Conservation (phyloP, 2,329 filamentous ascomycete species). For the Coniochaeta sp. region DNA sequence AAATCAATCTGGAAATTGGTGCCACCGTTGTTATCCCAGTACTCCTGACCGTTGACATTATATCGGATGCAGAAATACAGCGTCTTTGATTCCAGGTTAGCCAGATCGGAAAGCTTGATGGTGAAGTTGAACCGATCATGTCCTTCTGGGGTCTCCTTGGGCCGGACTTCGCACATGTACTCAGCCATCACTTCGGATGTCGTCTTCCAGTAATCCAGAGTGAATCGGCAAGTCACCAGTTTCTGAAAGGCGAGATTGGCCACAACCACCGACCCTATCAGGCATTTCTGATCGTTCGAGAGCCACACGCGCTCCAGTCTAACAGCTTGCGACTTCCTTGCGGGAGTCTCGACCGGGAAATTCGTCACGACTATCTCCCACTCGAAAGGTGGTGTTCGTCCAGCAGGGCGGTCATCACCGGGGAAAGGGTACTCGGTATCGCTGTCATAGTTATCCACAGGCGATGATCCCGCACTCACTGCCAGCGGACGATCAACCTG, state of each 20-base stretch:
- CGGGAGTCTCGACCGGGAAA: slow-evolving; percentile 62
- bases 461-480: slow-evolving; percentile 89
- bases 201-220: slow-evolving; percentile 97
- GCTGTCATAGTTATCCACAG: slow-evolving; percentile 78
- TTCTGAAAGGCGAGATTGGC: slow-evolving; percentile 89
- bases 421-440: slow-evolving; percentile 86
- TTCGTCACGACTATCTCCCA: slow-evolving; percentile 85
- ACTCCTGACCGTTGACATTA: slow-evolving; percentile 72
- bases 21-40: slow-evolving; percentile 87
- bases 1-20: slow-evolving; percentile 96
- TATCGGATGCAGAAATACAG: slow-evolving; percentile 90
- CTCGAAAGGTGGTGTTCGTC: slow-evolving; percentile 53
- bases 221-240: slow-evolving; percentile 84
- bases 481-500: slow-evolving; percentile 92
- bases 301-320: slow-evolving; percentile 80
- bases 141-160: slow-evolving; percentile 53
- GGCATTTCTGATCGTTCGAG: slow-evolving; percentile 76
- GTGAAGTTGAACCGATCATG: slow-evolving; percentile 90
- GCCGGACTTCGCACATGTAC: slow-evolving; percentile 70
- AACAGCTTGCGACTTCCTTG: slow-evolving; percentile 60
- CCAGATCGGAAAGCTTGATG: slow-evolving; percentile 85
- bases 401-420: slow-evolving; percentile 33
- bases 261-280: slow-evolving; percentile 78
- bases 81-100: slow-evolving; percentile 87
- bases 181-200: slow-evolving; percentile 92